A percentile compares a stretch with the other conserved stretches of the same genome.
Evolutionary conservation across 257 asterid species (phyloP).

Genomic region (Lantana camara): DNA sequence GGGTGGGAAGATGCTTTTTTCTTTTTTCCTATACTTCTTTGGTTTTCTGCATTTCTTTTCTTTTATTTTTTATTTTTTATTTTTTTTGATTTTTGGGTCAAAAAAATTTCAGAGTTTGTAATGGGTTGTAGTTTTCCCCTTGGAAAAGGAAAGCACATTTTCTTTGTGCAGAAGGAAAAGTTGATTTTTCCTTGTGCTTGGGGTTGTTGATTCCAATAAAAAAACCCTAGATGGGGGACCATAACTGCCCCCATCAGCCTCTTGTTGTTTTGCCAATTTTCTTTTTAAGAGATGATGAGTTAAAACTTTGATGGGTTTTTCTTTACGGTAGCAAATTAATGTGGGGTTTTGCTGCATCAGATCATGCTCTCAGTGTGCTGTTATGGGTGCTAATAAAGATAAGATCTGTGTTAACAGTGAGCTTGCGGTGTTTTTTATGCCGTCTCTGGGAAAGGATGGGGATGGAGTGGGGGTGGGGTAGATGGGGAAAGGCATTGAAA

Average conservation of each 20-base stretch:
- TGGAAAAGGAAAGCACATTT: conserved; percentile 4
- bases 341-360: neutral
- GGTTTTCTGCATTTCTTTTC: conserved; percentile 1
- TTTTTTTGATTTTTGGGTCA: neutral
- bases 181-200: conserved; percentile 23
- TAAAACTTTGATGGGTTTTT: neutral
- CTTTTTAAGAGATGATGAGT: neutral
- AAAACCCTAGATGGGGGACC: conserved; percentile 55
- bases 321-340: neutral
- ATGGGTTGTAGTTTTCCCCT: conserved; percentile 1
- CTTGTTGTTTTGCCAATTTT: neutral
- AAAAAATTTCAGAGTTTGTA: neutral
- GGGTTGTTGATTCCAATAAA: conserved; percentile 39
- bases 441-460: too few relatives aligned
- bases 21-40: conserved; percentile 12
- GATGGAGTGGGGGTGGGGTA: conserved; percentile 16
- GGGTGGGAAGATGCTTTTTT: conserved; percentile 27
- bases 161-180: conserved; percentile 20
- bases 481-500: conserved; percentile 37
- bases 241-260: conserved; percentile 36
- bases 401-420: neutral
- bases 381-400: neutral
- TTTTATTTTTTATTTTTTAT: neutral
- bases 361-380: conserved; percentile 7
- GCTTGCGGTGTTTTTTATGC: neutral